A percentile compares a stretch with the other conserved stretches of the same genome.
phyloP scores from a whole-genome alignment of 108 stramenopile species.

The Nitzschia sp. region DNA sequence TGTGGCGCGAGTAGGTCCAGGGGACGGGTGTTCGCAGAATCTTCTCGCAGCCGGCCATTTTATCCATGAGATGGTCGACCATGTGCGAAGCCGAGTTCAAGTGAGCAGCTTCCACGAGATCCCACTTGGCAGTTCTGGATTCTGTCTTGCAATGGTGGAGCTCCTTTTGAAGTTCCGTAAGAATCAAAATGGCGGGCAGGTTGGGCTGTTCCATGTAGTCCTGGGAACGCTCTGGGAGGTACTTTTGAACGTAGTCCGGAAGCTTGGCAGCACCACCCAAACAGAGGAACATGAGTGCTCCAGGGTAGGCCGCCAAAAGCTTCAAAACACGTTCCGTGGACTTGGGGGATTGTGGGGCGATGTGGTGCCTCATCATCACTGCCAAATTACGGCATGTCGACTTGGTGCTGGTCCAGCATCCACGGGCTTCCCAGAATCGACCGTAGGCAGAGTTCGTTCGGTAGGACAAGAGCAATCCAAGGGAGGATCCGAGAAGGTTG shows the following conservation, averaged over 20 bases:
- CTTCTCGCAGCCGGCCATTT: constrained; percentile 46
- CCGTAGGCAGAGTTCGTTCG: constrained; percentile 62
- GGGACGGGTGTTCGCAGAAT: constrained; percentile 66
- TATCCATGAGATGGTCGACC: constrained; percentile 51
- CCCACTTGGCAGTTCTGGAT: constrained; percentile 10
- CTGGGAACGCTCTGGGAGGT: constrained; percentile 24
- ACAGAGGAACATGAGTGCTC: constrained; percentile 38
- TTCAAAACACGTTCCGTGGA: constrained; percentile 31
- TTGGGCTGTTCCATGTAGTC: constrained; percentile 10
- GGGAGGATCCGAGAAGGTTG: constrained; percentile 44
- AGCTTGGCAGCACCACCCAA: constrained; percentile 20
- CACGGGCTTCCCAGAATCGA: constrained; percentile 65
- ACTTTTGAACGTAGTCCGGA: constrained; percentile 30
- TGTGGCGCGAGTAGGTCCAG: constrained; percentile 61
- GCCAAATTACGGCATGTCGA: constrained; percentile 51
- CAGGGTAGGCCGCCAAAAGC: constrained; percentile 47
- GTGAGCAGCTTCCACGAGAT: constrained; percentile 30
- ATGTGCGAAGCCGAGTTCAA: constrained; percentile 33
- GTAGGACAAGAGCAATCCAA: constrained; percentile 62
- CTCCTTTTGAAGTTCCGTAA: constrained; percentile 17
- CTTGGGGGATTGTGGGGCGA: constrained; percentile 24
- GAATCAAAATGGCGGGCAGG: constrained; percentile 7
- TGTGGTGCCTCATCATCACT: constrained; percentile 36
- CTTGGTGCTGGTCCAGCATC: constrained; percentile 49
- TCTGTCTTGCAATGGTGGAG: constrained; percentile 20